Evolutionary conservation across 345 rosid genomes (phyloP), one percentile per base, ranked within the genome.

Genomic region (Isatis tinctoria): DNA sequence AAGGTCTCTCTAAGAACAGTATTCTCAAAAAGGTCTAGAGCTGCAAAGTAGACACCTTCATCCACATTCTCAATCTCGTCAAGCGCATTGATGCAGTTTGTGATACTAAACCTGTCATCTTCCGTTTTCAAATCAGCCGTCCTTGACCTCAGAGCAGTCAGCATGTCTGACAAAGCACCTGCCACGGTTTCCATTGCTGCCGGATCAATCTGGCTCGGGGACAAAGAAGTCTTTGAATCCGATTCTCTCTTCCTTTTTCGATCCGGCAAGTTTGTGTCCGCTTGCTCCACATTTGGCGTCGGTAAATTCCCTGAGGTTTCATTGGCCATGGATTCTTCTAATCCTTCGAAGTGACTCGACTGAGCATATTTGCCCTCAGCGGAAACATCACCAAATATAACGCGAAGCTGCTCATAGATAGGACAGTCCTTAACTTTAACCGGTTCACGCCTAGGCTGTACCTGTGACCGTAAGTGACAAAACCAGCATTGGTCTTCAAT

Each of bases 281-380:
- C 51, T 61, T 72, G 30, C 14, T 5, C 10, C 10, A 24, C 36
- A 20, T 2, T 62, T 33, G 75, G 66, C 20, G 52, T 45, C 22
- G 70, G 2, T 35, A 62, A 1, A 43, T 56, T 69, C 75, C 43
- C 74, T 8, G 74, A 28, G 10, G 78, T 65, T 56, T 69, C 81
- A 43, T 77, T 82, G 53, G 77, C 73, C 44, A 74, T 51, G 17
- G 88, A 48, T 73, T 85, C 91, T n/a, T 86, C 92, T 67, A 86
- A 73, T 8, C 83, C 91, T 69, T 88, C 91, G 67, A 88, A 92
- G 76, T 90, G 93, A 80, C 96, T 92, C 36, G 98, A 92, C 78
- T 87, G 96, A 63, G 98, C 98, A 74, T 88, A 92, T 68, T 81
- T 87, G 37, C 98, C 98, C 61, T 84, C 87, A 20, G 78, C 79